Evolutionary conservation across 2,329 filamentous ascomycete species (phyloP), one percentile per base, ranked within the genome.

Genomic region (Byssothecium circinans): DNA sequence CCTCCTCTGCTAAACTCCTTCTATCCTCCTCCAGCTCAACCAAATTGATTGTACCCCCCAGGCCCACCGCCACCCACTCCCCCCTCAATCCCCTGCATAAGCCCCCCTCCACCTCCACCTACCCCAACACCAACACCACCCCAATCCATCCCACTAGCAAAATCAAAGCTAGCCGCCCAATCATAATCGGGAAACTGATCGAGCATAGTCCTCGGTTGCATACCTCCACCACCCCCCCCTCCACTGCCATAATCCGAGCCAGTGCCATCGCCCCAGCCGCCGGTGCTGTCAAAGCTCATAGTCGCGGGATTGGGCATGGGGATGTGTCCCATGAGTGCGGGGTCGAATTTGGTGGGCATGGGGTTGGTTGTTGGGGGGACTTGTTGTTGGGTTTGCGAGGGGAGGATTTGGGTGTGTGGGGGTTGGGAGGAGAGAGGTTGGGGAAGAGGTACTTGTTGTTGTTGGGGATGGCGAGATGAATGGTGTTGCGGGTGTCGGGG

Each of bases 121-220:
- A 25, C 23, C 23, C 23, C 23, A 25, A 10, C 23, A n/a, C n/a
- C n/a, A n/a, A n/a, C n/a, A n/a, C n/a, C n/a, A 5, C 6, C 23
- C 23, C 23, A 25, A 25, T 25, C 23, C 23, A 25, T 25, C 10
- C 23, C 23, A 25, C 10, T 25, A 10, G 65, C 62, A 18, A 68
- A 67, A 19, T 69, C 61, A 34, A 69, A 69, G 15, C 66, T 64
- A 8, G 67, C 62, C 3, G 66, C 67, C 67, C 67, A 70, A 40
- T 70, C 67, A 36, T 69, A 70, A 47, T 70, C 67, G 8, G 64
- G 65, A n/a, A 69, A 70, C 27, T 69, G 66, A 18, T 70, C 65
- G 25, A 67, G 40, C 54, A 67, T 63, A 12, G 64, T 61, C 5
- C 61, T 60, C 10, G 20, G 17, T 8, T 25, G 23, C 29, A 25